Base-by-base conservation (phyloP, 2,329 filamentous ascomycete species). In the Zelopaecilomyces penicillatus region DNA sequence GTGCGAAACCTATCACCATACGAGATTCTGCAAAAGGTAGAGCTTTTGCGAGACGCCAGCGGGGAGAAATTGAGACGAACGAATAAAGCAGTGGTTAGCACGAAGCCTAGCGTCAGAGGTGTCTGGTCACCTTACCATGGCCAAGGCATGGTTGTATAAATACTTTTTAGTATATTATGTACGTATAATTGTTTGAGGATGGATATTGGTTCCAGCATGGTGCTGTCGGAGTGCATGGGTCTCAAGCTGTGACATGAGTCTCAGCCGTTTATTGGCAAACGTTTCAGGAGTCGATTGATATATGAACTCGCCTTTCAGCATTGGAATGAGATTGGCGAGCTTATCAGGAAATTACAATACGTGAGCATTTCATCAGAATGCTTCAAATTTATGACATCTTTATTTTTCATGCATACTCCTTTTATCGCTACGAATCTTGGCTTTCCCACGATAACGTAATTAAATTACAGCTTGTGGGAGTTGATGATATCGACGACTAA, bases 1-100 rank as follows among this genome's bases (percentile, higher is more conserved):
- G 89, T 97, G 46, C 80, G 85, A 55, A 97, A 95, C 58, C 66
- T 96, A 61, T 82, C 89, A 55, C 79, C 82, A 30, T 78, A 83
- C 48, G 83, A 95, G 63, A 83, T 98, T 33, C 63, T 90, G 44
- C 74, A 87, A 60, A 96, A 96, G 73, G 82, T 76, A 1, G 75
- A 85, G 61, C 64, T 88, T 49, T 62, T 93, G 56, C 75, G 85
- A 48, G 80, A 88, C 62, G 79, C 83, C 26, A 89, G 76, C 54
- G 87, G 87, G 47, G 83, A 87, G 66, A 87, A 85, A 73, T 65
- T 86, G 58, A 78, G 70, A 68, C 73, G 65, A 55, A 70, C 74
- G 47, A 79, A 71, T 61, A 84, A 83, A 67, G 75, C 81, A 7
- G 78, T 85, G 41, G 72, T 68, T 51, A 83, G 79, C 64, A 74